phyloP scores from a whole-genome alignment of 306 rosid species.

The Casuarina glauca region DNA sequence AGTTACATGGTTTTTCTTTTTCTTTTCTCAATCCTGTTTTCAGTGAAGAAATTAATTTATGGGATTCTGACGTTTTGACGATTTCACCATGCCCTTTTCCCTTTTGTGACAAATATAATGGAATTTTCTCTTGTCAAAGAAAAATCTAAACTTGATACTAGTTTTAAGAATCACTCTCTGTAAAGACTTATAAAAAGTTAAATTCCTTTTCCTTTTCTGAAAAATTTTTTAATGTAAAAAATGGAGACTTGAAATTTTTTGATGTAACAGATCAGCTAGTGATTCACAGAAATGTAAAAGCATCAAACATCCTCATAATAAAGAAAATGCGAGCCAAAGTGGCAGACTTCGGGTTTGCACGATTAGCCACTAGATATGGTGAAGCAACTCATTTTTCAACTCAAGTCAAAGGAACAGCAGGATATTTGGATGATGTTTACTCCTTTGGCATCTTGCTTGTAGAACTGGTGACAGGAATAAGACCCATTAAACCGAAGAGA shows the following conservation, averaged over 20 bases:
- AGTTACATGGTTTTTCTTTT: no score
- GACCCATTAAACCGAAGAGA: slow-evolving; percentile 66
- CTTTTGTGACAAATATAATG: no score
- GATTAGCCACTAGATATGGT: slow-evolving; percentile 54
- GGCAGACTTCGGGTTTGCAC: slow-evolving; percentile 92
- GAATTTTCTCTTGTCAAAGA: no score
- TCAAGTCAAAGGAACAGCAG: slow-evolving; percentile 92
- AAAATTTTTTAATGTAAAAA: no score
- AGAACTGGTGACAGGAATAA: slow-evolving; percentile 82
- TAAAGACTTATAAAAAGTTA: no score
- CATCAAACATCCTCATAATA: slow-evolving; percentile 82
- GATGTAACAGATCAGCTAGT: slow-evolving; percentile 77
- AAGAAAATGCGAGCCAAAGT: slow-evolving; percentile 88
- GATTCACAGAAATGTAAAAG: slow-evolving; percentile 87
- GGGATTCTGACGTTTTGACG: no score
- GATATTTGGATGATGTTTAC: slow-evolving; percentile 93
- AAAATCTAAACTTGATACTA: no score
- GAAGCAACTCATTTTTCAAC: slow-evolving; percentile 80
- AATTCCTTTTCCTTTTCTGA: no score
- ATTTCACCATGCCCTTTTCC: no score
- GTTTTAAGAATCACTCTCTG: no score
- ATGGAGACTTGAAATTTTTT: slow-evolving; percentile 18
- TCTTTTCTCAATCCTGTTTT: no score
- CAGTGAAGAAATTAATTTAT: no score
- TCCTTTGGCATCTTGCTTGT: slow-evolving; percentile 95